Evolutionary conservation across 495 filamentous ascomycete species (phyloP).

Genomic region (Xylaria sp.): DNA sequence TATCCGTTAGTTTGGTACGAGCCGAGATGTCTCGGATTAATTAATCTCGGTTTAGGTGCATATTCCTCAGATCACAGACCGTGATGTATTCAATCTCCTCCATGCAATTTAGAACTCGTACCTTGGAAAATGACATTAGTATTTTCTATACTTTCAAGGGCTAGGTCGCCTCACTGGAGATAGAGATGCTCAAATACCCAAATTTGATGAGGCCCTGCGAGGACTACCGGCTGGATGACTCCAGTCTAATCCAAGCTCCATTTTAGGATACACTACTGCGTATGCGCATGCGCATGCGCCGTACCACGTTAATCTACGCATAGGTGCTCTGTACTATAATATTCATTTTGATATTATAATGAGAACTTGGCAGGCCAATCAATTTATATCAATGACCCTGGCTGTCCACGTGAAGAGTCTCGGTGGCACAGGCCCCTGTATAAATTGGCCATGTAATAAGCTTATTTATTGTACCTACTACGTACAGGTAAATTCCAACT

Average conservation of each 20-base stretch:
- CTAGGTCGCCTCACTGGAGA: not conserved
- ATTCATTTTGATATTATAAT: not conserved
- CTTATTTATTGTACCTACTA: not conserved
- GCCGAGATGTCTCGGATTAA: not conserved
- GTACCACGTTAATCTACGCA: not conserved
- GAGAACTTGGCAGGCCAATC: not conserved
- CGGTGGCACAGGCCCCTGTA: not conserved
- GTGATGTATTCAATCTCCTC: not conserved
- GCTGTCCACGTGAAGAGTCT: not conserved
- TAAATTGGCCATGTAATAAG: not conserved
- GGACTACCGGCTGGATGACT: not conserved
- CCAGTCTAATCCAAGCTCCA: no score
- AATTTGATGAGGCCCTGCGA: not conserved
- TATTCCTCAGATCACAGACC: not conserved
- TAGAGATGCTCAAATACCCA: not conserved
- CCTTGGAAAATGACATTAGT: not conserved
- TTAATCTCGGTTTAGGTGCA: not conserved
- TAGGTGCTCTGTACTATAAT: no score
- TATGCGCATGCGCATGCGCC: no score
- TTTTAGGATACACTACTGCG: no score
- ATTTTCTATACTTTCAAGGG: not conserved
- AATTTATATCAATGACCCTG: not conserved
- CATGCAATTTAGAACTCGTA: not conserved
- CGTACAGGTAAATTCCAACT: no score
- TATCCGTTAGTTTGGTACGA: slow-evolving; percentile 9